Evolutionary conservation across 768 basidiomycete genomes (phyloP).

Genomic region (Agaricus sinodeliciosus): DNA sequence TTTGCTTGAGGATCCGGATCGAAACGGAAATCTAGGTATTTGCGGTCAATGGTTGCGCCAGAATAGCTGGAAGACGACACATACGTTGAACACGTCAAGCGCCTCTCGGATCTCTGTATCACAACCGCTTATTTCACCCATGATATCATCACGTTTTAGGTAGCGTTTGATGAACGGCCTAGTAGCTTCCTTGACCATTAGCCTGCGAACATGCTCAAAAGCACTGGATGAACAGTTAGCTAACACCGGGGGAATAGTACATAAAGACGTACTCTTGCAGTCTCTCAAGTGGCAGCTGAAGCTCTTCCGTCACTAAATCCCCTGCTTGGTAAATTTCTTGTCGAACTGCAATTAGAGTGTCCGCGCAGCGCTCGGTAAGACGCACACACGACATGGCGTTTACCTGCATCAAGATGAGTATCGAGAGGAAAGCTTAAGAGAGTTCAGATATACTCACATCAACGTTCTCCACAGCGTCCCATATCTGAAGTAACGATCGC

Average conservation of each 20-base stretch:
- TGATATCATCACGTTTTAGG: conserved; percentile 63
- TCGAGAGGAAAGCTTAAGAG: not conserved
- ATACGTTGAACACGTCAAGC: conserved; percentile 43
- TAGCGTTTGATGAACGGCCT: conserved; percentile 76
- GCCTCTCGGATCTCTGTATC: conserved; percentile 23
- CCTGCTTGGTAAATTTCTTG: conserved; percentile 46
- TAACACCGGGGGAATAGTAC: no score
- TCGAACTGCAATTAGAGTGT: conserved; percentile 46
- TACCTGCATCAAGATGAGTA: conserved; percentile 26
- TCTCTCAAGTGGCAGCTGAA: conserved; percentile 38
- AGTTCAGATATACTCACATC: conserved; percentile 36
- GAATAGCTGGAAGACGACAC: conserved; percentile 9
- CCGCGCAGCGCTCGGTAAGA: conserved; percentile 56
- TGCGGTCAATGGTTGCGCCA: not conserved
- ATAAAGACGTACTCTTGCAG: conserved; percentile 32
- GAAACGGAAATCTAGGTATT: conserved; percentile 23
- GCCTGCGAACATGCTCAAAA: conserved; percentile 7
- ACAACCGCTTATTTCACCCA: conserved; percentile 24
- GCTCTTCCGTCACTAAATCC: conserved; percentile 30
- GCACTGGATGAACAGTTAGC: not conserved
- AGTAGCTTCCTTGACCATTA: conserved; percentile 38
- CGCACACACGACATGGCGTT: conserved; percentile 53
- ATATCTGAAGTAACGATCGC: conserved; percentile 40
- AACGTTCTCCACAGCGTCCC: conserved; percentile 46
- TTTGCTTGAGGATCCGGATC: conserved; percentile 34